Conservation (phyloP, 2,329 filamentous ascomycete genomes). For the Metarhizium guizhouense region DNA sequence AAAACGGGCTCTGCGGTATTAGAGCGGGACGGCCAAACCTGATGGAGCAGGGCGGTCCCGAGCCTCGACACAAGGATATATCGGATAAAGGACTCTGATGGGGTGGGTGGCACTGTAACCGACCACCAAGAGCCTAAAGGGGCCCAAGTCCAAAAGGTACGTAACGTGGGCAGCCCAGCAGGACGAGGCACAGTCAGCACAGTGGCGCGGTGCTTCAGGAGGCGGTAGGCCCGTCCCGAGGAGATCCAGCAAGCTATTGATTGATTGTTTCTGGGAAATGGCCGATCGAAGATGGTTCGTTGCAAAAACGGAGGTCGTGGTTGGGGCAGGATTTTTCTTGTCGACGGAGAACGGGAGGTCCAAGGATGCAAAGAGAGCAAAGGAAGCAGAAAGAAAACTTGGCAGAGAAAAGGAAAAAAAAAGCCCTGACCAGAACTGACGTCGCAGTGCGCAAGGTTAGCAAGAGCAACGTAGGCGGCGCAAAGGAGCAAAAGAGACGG, state of each 20-base stretch:
- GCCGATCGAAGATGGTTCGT: neutral
- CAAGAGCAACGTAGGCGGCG: neutral
- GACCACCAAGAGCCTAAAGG: constrained; percentile 18
- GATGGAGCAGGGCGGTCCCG: constrained; percentile 22
- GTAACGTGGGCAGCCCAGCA: neutral
- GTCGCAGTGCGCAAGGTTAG: neutral
- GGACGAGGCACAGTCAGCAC: no score
- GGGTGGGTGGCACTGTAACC: constrained; percentile 13
- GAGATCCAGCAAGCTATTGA: neutral
- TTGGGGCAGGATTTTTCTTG: neutral
- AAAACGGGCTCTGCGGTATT: constrained; percentile 1
- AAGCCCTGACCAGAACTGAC: neutral
- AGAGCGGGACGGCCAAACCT: constrained; percentile 11
- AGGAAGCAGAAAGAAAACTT: neutral
- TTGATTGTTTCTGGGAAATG: neutral
- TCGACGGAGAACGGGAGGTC: neutral
- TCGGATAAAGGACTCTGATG: constrained; percentile 20
- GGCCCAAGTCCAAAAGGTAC: neutral
- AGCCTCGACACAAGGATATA: constrained; percentile 32
- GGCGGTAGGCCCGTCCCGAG: constrained; percentile 5
- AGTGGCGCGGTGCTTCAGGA: neutral
- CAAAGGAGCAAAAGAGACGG: neutral
- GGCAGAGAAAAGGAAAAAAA: neutral
- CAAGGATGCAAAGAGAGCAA: neutral
- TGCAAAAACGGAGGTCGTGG: neutral